Evolutionary conservation across 1,139 yeast species (phyloP), one percentile per base, ranked within the genome.

Genomic region (Protomyces gravidus): DNA sequence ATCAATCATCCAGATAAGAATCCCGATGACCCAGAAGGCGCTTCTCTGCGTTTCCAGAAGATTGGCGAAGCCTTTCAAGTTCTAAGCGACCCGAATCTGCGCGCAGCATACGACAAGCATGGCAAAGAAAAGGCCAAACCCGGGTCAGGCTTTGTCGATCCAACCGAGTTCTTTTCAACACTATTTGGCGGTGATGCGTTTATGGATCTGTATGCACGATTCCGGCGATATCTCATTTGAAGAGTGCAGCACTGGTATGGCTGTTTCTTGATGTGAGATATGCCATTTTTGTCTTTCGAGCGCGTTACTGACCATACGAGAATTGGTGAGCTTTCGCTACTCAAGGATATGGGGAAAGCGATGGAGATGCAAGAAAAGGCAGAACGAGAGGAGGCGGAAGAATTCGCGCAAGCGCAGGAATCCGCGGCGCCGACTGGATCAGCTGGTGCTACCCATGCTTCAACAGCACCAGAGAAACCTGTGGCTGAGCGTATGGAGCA

Each of bases 171-270:
- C 68, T 88, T 89, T 72, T 78, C 86, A n/a, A 80, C 80, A 76
- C 85, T 89, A 40, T 89, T 89, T 72, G 97, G 97, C 50, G 97
- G 97, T 45, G 96, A 87, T 63, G 92, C 94, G 1, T 90, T 90
- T 72, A 81, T 79, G 51, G 86, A 85, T 61, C 85, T 89, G 81
- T 53, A 53, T 25, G 48, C 39, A 28, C 50, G 66, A 56, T 28
- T 66, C 55, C 40, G 50, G 17, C 33, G 45, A 15, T 51, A 42
- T 32, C 49, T 58, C 51, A 53, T 53, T 45, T 53, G 58, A 46
- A 17, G 46, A 17, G 40, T 28, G 42, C 5, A n/a, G 11, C 23
- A 17, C 42, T 42, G 3, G n/a, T n/a, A n/a, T n/a, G n/a, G 6
- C 17, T 21, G 19, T 45, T 19, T 19, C 30, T 23, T 19, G 17